A percentile compares a stretch with the other conserved stretches of the same genome.
Conservation (phyloP, 768 basidiomycete genomes). For the Russula sp. region DNA sequence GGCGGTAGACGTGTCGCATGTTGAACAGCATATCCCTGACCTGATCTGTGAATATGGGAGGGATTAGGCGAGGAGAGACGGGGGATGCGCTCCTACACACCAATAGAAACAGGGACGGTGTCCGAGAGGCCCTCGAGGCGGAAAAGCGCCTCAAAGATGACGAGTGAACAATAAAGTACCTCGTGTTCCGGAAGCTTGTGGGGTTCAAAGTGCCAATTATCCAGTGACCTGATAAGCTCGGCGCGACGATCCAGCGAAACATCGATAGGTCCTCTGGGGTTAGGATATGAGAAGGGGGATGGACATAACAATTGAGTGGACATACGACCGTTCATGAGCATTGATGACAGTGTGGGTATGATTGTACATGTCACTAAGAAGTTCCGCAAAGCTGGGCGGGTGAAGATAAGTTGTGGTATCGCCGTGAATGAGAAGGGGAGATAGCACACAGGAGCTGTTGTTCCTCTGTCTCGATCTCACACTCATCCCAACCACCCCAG, state of each 20-base stretch:
- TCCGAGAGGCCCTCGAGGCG: slow-evolving; percentile 68
- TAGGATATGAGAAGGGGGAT: not conserved
- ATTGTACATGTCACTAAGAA: slow-evolving; percentile 77
- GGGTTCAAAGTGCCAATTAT: slow-evolving; percentile 88
- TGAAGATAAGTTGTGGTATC: not conserved
- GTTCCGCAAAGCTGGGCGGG: slow-evolving; percentile 57
- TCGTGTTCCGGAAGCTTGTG: slow-evolving; percentile 77
- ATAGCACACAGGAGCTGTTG: slow-evolving; percentile 43
- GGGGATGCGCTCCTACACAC: slow-evolving; percentile 35
- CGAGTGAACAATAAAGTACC: slow-evolving; percentile 67
- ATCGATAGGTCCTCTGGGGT: slow-evolving; percentile 25
- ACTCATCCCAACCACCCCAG: slow-evolving; percentile 52
- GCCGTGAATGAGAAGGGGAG: not conserved
- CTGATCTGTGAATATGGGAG: slow-evolving; percentile 41
- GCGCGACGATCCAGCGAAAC: slow-evolving; percentile 42
- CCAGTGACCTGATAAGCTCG: slow-evolving; percentile 59
- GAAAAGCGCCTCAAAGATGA: slow-evolving; percentile 83
- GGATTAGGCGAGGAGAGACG: not conserved
- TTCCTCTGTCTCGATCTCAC: slow-evolving; percentile 31
- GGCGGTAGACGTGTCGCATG: slow-evolving; percentile 86
- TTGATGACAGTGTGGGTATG: slow-evolving; percentile 70
- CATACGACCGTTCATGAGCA: slow-evolving; percentile 39
- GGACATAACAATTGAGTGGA: slow-evolving; percentile 15
- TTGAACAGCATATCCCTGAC: slow-evolving; percentile 76
- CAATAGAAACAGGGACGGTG: slow-evolving; percentile 48